Base-by-base conservation (phyloP, 345 rosid species). In the Boechera divaricarpa region DNA sequence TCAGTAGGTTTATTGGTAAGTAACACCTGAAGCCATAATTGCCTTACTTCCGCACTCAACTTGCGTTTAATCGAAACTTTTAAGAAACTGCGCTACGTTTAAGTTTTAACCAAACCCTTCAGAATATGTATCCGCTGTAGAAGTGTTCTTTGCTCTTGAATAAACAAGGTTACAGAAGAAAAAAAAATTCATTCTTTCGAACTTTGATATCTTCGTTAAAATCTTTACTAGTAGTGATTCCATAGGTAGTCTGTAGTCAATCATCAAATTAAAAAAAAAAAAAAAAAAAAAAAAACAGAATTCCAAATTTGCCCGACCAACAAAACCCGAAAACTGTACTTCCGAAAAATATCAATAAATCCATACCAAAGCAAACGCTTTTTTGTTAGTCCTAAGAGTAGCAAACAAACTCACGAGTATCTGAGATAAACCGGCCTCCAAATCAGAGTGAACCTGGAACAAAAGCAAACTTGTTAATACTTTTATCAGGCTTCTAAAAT, bases 371-470 rank as follows among this genome's bases (percentile, higher is more conserved):
- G 73, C 81, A 56, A 77, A 77, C 61, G 48, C 54, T 41, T 16
- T 58, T 24, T 24, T 69, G 80, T 77, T 77, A 77, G 80, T 77
- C 80, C 76, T 70, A 77, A 8, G 32, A 53, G 52, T 51, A 53
- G 42, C 58, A 5, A 48, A 70, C 67, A 48, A 41, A 28, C 70
- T 70, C n/a, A n/a, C n/a, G n/a, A n/a, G n/a, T 10, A 9, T 10
- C 53, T 32, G 33, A 70, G 21, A 69, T 48, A 10, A 51, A 52
- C 66, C 58, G n/a, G 63, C 59, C 59, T 55, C 63, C 71, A 63
- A 41, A 54, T 77, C 59, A 77, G 12, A 56, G 49, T 28, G 80
- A 77, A 55, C 80, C 80, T 77, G 67, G 0, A 15, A 49, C 72
- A 63, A 15, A 42, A 51, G 44, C 48, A 4, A 10, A n/a, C 32